Conservation (phyloP, 2,329 filamentous ascomycete species). For the Eutypella sp. region DNA sequence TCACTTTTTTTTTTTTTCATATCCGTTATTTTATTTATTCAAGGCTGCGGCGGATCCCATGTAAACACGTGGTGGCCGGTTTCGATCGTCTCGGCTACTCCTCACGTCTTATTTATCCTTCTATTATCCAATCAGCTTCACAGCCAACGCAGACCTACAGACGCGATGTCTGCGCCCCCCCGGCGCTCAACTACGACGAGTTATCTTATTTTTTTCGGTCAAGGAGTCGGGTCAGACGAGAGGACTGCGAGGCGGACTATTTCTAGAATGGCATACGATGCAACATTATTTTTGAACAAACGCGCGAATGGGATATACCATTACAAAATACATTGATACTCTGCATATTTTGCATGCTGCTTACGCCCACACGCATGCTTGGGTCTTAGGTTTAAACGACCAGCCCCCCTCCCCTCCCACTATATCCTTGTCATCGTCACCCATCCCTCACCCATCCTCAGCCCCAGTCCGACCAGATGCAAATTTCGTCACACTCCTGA, state of each 20-base stretch:
- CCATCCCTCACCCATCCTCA: no score
- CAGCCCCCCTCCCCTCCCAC: neutral
- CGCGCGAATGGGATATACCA: slow-evolving; percentile 1
- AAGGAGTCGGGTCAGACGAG: neutral
- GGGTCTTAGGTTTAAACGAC: neutral
- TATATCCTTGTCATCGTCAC: no score
- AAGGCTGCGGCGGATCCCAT: slow-evolving; percentile 22
- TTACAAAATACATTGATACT: neutral
- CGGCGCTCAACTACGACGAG: neutral
- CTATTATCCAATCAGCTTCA: slow-evolving; percentile 15
- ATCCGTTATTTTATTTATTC: no score
- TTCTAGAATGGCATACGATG: neutral
- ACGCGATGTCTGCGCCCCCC: neutral
- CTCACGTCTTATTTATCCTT: slow-evolving; percentile 8
- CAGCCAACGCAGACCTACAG: slow-evolving; percentile 1
- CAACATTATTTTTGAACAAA: neutral
- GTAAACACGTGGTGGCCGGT: slow-evolving; percentile 23
- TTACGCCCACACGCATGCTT: no score
- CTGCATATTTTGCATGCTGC: neutral
- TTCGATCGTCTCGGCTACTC: slow-evolving; percentile 10
- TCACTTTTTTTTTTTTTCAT: slow-evolving; percentile 10
- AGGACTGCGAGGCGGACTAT: neutral
- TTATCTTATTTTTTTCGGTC: slow-evolving; percentile 1
- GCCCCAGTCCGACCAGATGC: neutral
- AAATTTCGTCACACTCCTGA: slow-evolving; percentile 1